A percentile compares a stretch with the other conserved stretches of the same genome.
Evolutionary conservation across 768 basidiomycete genomes (phyloP).

Genomic region (Amanita rubescens): DNA sequence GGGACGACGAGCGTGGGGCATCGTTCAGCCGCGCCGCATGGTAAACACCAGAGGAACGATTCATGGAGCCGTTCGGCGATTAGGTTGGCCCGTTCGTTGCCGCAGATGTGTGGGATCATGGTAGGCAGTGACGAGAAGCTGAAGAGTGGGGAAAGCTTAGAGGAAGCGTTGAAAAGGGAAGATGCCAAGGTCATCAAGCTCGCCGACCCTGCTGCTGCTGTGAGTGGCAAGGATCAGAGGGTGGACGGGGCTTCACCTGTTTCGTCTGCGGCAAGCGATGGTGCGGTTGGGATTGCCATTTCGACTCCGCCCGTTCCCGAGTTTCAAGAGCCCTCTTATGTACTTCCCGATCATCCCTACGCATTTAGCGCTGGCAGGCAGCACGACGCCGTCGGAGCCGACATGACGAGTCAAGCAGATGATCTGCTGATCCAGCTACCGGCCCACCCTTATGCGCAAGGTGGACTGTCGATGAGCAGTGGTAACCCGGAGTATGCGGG

Average conservation of each 20-base stretch:
- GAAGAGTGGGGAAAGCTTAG: constrained; percentile 16
- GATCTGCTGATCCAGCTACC: constrained; percentile 24
- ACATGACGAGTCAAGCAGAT: constrained; percentile 9
- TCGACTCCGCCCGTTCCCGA: constrained; percentile 22
- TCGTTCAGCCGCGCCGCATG: background rate
- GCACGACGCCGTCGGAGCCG: constrained; percentile 8
- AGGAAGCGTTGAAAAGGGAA: constrained; percentile 31
- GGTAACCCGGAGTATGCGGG: constrained; percentile 27
- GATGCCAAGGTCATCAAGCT: constrained; percentile 35
- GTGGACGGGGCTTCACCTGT: constrained; percentile 19
- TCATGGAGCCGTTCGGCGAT: constrained; percentile 37
- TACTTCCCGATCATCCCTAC: background rate
- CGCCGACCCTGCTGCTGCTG: constrained; percentile 31
- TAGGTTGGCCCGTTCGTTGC: constrained; percentile 31
- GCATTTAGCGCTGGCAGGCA: constrained; percentile 10
- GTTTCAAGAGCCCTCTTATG: background rate
- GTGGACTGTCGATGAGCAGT: constrained; percentile 22
- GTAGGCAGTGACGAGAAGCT: constrained; percentile 4
- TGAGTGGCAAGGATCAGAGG: background rate
- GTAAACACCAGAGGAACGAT: constrained; percentile 31
- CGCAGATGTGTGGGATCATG: constrained; percentile 19
- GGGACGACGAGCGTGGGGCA: background rate
- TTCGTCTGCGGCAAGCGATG: constrained; percentile 23
- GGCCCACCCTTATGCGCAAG: constrained; percentile 45
- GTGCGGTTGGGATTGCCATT: constrained; percentile 29